Base-by-base conservation (phyloP, 768 basidiomycete species). In the Hygrophoropsis aurantiaca region DNA sequence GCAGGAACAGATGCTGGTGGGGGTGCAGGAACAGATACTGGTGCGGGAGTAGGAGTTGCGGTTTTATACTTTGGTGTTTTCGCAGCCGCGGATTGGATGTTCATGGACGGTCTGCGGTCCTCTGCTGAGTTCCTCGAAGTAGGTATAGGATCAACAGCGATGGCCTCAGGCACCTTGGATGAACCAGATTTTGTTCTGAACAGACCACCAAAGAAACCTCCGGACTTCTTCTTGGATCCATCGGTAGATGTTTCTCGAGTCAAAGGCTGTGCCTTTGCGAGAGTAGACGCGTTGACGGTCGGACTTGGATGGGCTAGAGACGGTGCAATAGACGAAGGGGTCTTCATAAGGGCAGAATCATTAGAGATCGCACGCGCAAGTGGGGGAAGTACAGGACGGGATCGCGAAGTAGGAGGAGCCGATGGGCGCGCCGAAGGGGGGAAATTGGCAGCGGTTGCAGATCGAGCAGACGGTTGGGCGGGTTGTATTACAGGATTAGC, bases 311-410 rank as follows among this genome's bases (percentile, higher is more conserved):
- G 38, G 15, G 73, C 65, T 9, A 76, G 77, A 0, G 71, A 71
- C 3, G 69, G 77, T 3, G 79, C 79, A 15, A 85, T 73, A 1
- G 85, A 85, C 11, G 84, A 85, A 5, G 84, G 83, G 0, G 84
- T 86, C 57, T 73, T 74, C 27, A 85, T 72, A 32, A 80, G 66
- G 45, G 74, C 71, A 8, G 77, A 74, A 38, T 83, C 82, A 43
- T 76, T 68, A 11, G 77, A 78, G 16, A 66, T 61, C 32, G 64
- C 58, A 24, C 69, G 69, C 34, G 69, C 63, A 18, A 71, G 43
- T 13, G 51, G 60, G 27, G 64, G 47, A 23, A 58, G 49, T 11
- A 47, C 35, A 15, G 62, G 47, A 45, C 50, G 36, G 49, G 60
- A 38, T 43, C 60, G 64, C 6, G 55, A 43, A 24, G 64, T 66